These are phyloP conservation scores for Didymella exigua DNA, from an alignment of 2,329 filamentous ascomycete genomes.

Conservation along the genomic window DNA sequence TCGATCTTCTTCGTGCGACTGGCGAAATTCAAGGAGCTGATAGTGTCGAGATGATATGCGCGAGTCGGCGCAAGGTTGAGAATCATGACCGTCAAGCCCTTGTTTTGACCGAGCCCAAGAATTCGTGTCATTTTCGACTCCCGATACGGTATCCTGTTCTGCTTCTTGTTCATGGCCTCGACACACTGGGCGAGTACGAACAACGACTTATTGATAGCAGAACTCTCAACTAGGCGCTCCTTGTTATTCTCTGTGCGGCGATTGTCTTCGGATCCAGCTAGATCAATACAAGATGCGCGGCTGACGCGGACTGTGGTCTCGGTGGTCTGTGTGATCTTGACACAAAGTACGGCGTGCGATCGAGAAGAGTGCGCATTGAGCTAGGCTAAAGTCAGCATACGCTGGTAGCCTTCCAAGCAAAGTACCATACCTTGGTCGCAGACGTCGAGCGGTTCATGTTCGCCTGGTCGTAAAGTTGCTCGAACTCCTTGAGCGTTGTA, in stretches of 20 bases:
- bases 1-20: slow-evolving; percentile 96
- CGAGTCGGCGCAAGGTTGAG: slow-evolving; percentile 90
- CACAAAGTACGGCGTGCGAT: slow-evolving; percentile 87
- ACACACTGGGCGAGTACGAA: slow-evolving; percentile 96
- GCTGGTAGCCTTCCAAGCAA: neutral
- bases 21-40: slow-evolving; percentile 93
- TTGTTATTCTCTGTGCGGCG: slow-evolving; percentile 91
- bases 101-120: slow-evolving; percentile 88
- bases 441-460: slow-evolving; percentile 90
- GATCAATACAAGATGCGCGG: slow-evolving; percentile 89
- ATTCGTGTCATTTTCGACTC: slow-evolving; percentile 98
- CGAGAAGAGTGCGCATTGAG: slow-evolving; percentile 89
- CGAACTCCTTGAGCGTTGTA: slow-evolving; percentile 86
- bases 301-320: slow-evolving; percentile 71
- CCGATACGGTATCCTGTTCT: slow-evolving; percentile 81
- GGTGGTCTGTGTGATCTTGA: slow-evolving; percentile 81
- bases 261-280: slow-evolving; percentile 96
- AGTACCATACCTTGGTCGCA: slow-evolving; percentile 69
- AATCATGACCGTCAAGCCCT: slow-evolving; percentile 95
- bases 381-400: slow-evolving; percentile 40
- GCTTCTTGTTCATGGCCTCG: slow-evolving; percentile 83
- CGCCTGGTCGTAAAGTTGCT: slow-evolving; percentile 85
- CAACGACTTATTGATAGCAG: slow-evolving; percentile 95
- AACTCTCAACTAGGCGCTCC: slow-evolving; percentile 90
- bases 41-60: slow-evolving; percentile 90